Conservation (phyloP, 225 moss, liverwort and hornwort species). For the Rhytidiadelphus loreus region DNA sequence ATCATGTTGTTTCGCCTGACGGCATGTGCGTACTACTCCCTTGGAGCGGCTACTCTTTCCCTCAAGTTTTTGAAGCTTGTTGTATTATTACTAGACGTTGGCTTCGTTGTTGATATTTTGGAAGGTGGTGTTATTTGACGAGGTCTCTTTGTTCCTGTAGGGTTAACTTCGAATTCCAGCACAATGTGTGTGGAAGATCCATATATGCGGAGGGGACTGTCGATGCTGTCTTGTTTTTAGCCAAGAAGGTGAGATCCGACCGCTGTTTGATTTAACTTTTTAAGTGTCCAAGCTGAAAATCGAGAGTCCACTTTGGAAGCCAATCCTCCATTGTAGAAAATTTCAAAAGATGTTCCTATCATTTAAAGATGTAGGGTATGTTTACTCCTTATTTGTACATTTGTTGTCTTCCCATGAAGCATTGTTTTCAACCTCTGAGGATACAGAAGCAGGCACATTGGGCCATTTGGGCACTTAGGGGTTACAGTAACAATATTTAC, state of each 20-base stretch:
- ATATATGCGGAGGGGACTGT: slow-evolving; percentile 94
- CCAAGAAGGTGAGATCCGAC: slow-evolving; percentile 57
- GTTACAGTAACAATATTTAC: background rate
- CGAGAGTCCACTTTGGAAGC: background rate
- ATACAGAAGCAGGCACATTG: no score
- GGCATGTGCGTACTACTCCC: slow-evolving; percentile 37
- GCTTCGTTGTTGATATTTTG: background rate
- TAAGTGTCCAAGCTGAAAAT: background rate
- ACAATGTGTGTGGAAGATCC: slow-evolving; percentile 89
- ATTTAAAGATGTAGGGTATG: background rate
- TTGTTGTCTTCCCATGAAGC: background rate
- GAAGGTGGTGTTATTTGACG: background rate
- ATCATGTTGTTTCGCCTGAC: slow-evolving; percentile 63
- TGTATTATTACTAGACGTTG: background rate
- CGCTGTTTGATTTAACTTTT: background rate
- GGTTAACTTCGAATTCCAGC: slow-evolving; percentile 77
- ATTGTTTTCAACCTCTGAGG: background rate
- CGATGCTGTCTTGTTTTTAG: slow-evolving; percentile 78
- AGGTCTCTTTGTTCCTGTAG: slow-evolving; percentile 12
- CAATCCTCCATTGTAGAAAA: background rate
- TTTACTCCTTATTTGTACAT: background rate
- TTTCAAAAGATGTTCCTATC: background rate
- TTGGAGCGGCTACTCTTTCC: background rate
- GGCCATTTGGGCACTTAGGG: background rate
- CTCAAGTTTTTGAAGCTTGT: background rate